These are phyloP conservation scores for Funneliformis caledonium DNA, from an alignment of 371 early-diverging fungal genomes.

Conservation along the genomic window DNA sequence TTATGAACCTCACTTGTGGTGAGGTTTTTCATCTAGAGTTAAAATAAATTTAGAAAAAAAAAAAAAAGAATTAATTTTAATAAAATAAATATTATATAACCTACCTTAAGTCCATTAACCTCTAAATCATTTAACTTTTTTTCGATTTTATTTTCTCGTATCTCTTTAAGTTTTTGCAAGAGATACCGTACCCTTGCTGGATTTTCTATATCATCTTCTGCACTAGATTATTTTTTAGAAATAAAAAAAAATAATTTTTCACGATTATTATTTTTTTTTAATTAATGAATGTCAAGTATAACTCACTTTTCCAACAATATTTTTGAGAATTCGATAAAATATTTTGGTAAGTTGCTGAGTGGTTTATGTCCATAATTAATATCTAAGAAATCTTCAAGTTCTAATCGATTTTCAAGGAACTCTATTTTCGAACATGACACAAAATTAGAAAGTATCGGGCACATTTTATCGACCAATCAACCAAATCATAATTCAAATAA, in stretches of 20 bases:
- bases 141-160: slow-evolving; percentile 27
- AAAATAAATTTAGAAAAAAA: neutral
- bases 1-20: slow-evolving; percentile 5
- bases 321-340: slow-evolving; percentile 6
- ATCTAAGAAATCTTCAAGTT: neutral
- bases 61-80: neutral
- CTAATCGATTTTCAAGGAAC: neutral
- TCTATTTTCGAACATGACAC: neutral
- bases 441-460: neutral
- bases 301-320: slow-evolving; percentile 9
- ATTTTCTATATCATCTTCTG: slow-evolving; percentile 21
- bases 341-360: neutral
- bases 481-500: too few relatives aligned
- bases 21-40: slow-evolving; percentile 7
- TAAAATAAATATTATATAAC: neutral
- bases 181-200: neutral
- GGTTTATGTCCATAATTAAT: neutral
- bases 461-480: neutral
- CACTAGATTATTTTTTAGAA: neutral
- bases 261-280: neutral
- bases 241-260: too few relatives aligned
- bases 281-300: neutral
- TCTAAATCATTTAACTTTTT: neutral
- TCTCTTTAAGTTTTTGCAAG: slow-evolving; percentile 22
- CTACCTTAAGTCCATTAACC: neutral